These are phyloP conservation scores for Leccinum fibrillosum DNA, from an alignment of 768 basidiomycete species.

Conservation along the genomic window DNA sequence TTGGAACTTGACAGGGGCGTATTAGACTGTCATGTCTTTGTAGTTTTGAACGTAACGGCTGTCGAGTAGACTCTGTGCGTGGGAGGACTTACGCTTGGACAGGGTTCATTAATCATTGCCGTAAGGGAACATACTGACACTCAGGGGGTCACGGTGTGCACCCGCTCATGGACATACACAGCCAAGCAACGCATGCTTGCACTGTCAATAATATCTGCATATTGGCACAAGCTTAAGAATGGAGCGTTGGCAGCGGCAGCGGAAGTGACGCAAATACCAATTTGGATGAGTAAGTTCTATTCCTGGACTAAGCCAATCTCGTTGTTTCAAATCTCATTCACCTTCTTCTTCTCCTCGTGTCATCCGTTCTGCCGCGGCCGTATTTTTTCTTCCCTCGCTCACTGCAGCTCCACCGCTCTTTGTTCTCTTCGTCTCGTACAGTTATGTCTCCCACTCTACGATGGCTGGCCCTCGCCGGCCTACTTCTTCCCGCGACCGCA, in stretches of 20 bases:
- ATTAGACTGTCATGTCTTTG: too few species aligned
- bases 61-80: background rate
- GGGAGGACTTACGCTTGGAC: too few species aligned
- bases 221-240: too few species aligned
- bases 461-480: conserved; percentile 9
- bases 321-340: too few species aligned
- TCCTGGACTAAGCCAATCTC: too few species aligned
- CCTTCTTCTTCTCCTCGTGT: background rate
- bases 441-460: conserved; percentile 2
- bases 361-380: too few species aligned
- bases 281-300: background rate
- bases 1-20: background rate
- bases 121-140: too few species aligned
- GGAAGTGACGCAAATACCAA: background rate
- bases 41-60: background rate
- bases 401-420: conserved; percentile 1
- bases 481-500: conserved; percentile 6
- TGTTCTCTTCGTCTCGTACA: background rate
- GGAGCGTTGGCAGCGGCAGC: too few species aligned
- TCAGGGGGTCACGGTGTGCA: too few species aligned
- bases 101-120: too few species aligned
- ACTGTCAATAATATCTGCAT: too few species aligned
- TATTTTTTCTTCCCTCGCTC: background rate
- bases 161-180: background rate
- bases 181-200: background rate